phyloP scores from a whole-genome alignment of 208 protist species.

The Crithidia acanthocephali region DNA sequence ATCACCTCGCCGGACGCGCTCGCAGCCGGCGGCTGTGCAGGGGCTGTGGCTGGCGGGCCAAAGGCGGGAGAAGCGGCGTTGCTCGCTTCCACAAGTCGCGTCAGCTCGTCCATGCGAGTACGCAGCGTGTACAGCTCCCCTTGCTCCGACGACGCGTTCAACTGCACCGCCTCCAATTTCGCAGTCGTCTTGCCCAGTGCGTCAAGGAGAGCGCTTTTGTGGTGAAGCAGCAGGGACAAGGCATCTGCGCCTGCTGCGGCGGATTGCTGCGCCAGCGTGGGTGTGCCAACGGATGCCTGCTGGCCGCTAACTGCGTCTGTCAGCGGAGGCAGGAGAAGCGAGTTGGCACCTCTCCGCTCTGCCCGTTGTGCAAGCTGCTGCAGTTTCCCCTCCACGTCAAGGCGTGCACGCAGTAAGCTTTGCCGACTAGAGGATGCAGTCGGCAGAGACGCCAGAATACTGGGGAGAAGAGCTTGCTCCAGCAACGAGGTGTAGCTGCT shows the following conservation, averaged over 20 bases:
- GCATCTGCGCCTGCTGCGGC: not conserved
- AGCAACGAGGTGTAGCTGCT: slow-evolving; percentile 25
- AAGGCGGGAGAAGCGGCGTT: not conserved
- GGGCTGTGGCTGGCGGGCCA: not conserved
- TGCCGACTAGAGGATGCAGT: not conserved
- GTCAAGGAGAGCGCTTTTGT: slow-evolving; percentile 20
- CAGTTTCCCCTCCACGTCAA: slow-evolving; percentile 1
- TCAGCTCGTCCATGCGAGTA: slow-evolving; percentile 22
- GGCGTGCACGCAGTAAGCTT: slow-evolving; percentile 9
- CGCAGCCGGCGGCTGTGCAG: not conserved
- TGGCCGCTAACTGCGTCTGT: not conserved
- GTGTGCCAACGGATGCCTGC: not conserved
- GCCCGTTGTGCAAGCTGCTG: not conserved
- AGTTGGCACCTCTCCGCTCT: not conserved
- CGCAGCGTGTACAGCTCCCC: slow-evolving; percentile 17
- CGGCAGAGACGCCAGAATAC: slow-evolving; percentile 6
- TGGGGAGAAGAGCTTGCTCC: slow-evolving; percentile 18
- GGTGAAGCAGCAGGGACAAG: not conserved
- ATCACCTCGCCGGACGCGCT: not conserved
- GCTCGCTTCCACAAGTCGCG: not conserved
- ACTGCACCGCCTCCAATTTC: not conserved
- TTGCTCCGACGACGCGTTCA: not conserved
- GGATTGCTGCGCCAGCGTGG: not conserved
- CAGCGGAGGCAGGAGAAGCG: not conserved
- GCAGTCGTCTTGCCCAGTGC: slow-evolving; percentile 10